Percentiles rank a stretch among this genome's conserved stretches.
phyloP scores from a whole-genome alignment of 192 early-diverging fungal genomes.

The Jimgerdemannia lactiflua region DNA sequence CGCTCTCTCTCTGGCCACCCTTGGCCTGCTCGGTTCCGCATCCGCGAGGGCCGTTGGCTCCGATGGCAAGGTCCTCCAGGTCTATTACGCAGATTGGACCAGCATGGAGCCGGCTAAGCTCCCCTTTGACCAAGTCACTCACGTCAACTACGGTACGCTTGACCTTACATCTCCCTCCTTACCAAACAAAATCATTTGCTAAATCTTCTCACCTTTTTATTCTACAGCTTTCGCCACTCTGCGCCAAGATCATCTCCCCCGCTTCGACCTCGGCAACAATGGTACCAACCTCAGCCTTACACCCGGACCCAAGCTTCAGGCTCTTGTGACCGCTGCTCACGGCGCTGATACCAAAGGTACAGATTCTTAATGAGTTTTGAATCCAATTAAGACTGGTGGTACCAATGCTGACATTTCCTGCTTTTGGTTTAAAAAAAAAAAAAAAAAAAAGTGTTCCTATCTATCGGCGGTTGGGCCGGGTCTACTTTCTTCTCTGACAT shows the following conservation, averaged over 20 bases:
- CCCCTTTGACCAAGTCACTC: slow-evolving; percentile 9
- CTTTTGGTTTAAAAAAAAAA: neutral
- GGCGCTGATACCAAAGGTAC: slow-evolving; percentile 40
- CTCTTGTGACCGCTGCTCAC: slow-evolving; percentile 42
- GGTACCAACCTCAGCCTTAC: neutral
- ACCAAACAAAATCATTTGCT: neutral
- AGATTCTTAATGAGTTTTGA: too few relatives aligned
- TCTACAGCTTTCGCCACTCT: slow-evolving; percentile 10
- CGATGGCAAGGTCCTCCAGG: slow-evolving; percentile 8
- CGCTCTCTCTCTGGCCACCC: neutral
- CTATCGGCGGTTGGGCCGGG: slow-evolving; percentile 72
- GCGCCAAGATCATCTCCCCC: neutral
- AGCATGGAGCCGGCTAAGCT: neutral
- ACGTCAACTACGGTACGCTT: slow-evolving; percentile 13
- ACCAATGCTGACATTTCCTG: neutral
- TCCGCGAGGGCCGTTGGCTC: slow-evolving; percentile 8
- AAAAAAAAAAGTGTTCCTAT: slow-evolving; percentile 49
- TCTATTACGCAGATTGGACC: slow-evolving; percentile 3
- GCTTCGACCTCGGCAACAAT: neutral
- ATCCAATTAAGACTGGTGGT: neutral
- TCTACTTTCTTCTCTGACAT: slow-evolving; percentile 54
- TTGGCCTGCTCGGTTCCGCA: neutral
- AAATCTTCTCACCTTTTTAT: neutral
- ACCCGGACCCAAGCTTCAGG: slow-evolving; percentile 1
- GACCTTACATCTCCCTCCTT: neutral